Evolutionary conservation across 129 eudicot genomes (phyloP), one percentile per base, ranked within the genome.

Genomic region (Solidago caesia): DNA sequence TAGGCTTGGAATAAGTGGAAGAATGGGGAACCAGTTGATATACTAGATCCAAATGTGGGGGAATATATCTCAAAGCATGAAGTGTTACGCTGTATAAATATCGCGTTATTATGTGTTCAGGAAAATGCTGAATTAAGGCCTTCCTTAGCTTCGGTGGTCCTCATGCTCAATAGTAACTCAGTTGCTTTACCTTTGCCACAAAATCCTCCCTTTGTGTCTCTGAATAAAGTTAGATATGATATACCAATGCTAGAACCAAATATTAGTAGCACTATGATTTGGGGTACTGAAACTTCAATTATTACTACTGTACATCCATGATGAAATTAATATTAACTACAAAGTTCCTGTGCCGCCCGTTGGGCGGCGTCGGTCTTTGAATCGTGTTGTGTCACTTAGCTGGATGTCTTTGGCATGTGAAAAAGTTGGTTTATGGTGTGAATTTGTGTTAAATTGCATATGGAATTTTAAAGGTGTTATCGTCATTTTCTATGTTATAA

Each of bases 131-230:
- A 67, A 21, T 25, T 76, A 66, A 67, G 80, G 51, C 80, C 80
- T 13, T 76, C 73, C 7, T 67, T 76, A 74, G 80, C 80, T 44
- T 25, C 74, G 14, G 21, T 76, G 26, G 74, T 67, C 25, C 59
- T 67, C 47, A 76, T 76, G 80, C 80, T 76, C 74, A 67, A 67
- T 44, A 76, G 80, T 67, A 8, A 67, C 59, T 55, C 80, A 8
- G 27, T 76, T 41, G 47, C 45, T 26, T 76, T 76, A 56, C 67
- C 80, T 1, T 60, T 55, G 41, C 80, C 80, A 26, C 39, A 76
- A 76, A 76, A 55, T 44, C 80, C 80, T 44, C 80, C 80, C 13
- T 67, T 76, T 57, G 68, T 67, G 9, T 76, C 68, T 1, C 49
- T 16, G 0, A 11, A 21, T 44, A 56, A 60, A 67, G 68, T 14